Percentiles rank a stretch among this genome's conserved stretches.
phyloP scores from a whole-genome alignment of 129 eudicot species.

The Pseudognaphalium luteoalbum region DNA sequence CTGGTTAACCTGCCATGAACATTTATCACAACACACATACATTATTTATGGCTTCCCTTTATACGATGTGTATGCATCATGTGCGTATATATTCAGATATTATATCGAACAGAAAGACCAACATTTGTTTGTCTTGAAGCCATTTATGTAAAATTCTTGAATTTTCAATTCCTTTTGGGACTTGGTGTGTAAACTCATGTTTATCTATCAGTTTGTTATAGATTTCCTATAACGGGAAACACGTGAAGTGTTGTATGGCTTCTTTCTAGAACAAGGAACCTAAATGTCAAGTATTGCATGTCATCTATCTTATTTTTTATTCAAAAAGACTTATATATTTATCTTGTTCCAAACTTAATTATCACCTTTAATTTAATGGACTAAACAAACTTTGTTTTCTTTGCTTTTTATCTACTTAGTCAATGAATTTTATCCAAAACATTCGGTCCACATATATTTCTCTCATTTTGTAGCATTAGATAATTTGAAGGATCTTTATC shows the following conservation, averaged over 20 bases:
- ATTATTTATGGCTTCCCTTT: too few relatives aligned
- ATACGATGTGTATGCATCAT: background rate
- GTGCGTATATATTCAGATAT: background rate
- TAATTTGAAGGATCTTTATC: too few relatives aligned
- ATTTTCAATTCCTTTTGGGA: background rate
- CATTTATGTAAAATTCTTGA: background rate
- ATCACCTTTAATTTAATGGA: background rate
- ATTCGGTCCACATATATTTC: too few relatives aligned
- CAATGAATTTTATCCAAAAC: too few relatives aligned
- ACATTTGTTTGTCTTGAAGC: background rate
- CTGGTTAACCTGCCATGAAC: conserved; percentile 1
- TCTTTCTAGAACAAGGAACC: background rate
- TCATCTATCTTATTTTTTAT: background rate
- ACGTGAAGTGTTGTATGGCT: background rate
- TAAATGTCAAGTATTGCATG: background rate
- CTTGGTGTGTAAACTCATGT: background rate
- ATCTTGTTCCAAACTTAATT: background rate
- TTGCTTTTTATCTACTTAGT: too few relatives aligned
- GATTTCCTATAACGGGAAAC: background rate
- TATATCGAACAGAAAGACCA: background rate
- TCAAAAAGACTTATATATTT: background rate
- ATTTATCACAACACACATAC: background rate
- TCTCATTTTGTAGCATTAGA: too few relatives aligned
- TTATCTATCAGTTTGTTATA: background rate
- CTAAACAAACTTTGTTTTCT: too few relatives aligned